phyloP scores from a whole-genome alignment of 352 stramenopile genomes.

The Phytophthora hybrid region DNA sequence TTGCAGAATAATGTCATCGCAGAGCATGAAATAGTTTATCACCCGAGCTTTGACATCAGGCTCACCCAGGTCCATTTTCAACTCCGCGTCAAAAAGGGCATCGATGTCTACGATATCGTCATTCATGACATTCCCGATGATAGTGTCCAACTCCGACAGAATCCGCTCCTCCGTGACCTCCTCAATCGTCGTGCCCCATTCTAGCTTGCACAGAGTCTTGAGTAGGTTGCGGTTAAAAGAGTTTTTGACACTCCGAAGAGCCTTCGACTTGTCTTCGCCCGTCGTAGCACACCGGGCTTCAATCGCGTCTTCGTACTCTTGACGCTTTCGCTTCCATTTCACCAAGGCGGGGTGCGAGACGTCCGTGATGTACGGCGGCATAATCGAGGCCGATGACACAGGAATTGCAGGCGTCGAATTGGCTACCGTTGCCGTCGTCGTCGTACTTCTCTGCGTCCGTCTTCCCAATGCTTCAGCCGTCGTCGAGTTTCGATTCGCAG shows the following conservation, averaged over 20 bases:
- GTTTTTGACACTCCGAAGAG: conserved; percentile 23
- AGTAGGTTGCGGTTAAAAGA: conserved; percentile 27
- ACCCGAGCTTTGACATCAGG: too few relatives aligned
- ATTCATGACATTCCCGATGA: conserved; percentile 21
- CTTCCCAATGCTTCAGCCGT: too few relatives aligned
- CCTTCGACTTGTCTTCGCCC: conserved; percentile 22
- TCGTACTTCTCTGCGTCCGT: too few relatives aligned
- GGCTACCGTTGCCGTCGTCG: not conserved
- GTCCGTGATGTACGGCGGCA: conserved; percentile 11
- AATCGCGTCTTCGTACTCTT: conserved; percentile 32
- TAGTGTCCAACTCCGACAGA: conserved; percentile 16
- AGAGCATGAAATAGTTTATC: too few relatives aligned
- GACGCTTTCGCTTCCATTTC: conserved; percentile 29
- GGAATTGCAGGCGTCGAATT: conserved; percentile 1
- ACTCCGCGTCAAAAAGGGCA: too few relatives aligned
- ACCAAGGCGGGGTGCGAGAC: conserved; percentile 25
- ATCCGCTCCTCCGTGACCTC: conserved; percentile 25
- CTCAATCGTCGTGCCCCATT: conserved; percentile 28
- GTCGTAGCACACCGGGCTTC: conserved; percentile 17
- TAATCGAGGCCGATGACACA: conserved; percentile 9
- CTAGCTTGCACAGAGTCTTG: conserved; percentile 26
- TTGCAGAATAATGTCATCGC: too few relatives aligned
- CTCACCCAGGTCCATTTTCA: too few relatives aligned
- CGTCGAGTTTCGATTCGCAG: not conserved
- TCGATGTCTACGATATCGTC: too few relatives aligned